phyloP scores from a whole-genome alignment of 345 rosid species.

The Salix udensis region DNA sequence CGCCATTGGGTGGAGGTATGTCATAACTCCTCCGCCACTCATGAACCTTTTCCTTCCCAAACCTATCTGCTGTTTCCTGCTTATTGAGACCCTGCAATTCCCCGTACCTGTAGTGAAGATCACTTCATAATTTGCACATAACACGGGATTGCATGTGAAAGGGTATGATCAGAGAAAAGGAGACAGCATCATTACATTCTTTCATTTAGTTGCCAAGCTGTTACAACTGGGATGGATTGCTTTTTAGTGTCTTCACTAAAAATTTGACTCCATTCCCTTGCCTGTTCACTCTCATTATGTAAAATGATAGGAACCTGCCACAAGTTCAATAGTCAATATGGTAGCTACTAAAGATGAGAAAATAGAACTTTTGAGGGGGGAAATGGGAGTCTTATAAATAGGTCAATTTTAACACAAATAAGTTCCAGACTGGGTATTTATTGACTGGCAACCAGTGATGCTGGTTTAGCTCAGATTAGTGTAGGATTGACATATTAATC shows the following conservation, averaged over 20 bases:
- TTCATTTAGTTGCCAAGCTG: slow-evolving; percentile 95
- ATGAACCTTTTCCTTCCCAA: slow-evolving; percentile 85
- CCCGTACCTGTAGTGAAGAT: slow-evolving; percentile 64
- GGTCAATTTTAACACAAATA: not conserved
- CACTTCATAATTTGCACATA: not conserved
- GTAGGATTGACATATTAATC: not conserved
- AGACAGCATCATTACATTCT: slow-evolving; percentile 59
- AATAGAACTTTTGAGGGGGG: not conserved
- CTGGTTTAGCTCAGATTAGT: not conserved
- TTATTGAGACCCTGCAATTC: slow-evolving; percentile 95
- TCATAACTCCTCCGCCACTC: slow-evolving; percentile 98
- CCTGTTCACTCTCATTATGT: slow-evolving; percentile 76
- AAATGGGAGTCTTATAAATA: not conserved
- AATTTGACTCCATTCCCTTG: slow-evolving; percentile 76
- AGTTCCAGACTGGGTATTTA: not conserved
- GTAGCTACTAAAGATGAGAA: slow-evolving; percentile 8
- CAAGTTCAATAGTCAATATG: not conserved
- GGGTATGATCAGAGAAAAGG: not conserved
- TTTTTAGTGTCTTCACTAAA: slow-evolving; percentile 81
- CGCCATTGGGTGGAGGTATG: slow-evolving; percentile 94
- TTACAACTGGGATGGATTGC: slow-evolving; percentile 78
- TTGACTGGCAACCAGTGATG: not conserved
- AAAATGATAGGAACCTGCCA: slow-evolving; percentile 80
- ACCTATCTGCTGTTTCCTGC: slow-evolving; percentile 90
- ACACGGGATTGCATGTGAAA: not conserved